These are phyloP conservation scores for Saccharomycopsis fodiens DNA, from an alignment of 805 yeast species.

Conservation along the genomic window DNA sequence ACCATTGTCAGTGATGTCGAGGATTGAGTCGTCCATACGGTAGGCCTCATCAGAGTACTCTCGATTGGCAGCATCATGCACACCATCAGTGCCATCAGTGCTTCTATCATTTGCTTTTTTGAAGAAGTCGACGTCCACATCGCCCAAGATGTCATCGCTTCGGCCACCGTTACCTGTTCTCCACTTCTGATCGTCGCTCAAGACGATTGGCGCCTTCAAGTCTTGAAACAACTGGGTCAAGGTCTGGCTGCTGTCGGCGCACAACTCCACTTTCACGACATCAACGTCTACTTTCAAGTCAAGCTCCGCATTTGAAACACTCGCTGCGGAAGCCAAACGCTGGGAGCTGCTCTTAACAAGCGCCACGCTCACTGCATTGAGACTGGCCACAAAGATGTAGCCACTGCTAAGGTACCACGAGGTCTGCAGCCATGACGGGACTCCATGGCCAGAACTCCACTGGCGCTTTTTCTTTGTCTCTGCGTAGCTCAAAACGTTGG, in stretches of 20 bases:
- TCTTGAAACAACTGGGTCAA: conserved; percentile 61
- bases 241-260: conserved; percentile 83
- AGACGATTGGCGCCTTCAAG: conserved; percentile 58
- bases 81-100: too few relatives aligned
- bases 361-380: conserved; percentile 25
- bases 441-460: conserved; percentile 20
- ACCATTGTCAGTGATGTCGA: too few relatives aligned
- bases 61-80: too few relatives aligned
- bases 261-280: conserved; percentile 42
- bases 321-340: conserved; percentile 17
- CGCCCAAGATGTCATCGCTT: too few relatives aligned
- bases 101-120: too few relatives aligned
- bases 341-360: conserved; percentile 16
- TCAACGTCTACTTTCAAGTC: conserved; percentile 45
- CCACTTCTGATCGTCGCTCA: conserved; percentile 54
- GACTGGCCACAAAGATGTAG: conserved; percentile 42
- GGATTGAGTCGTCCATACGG: too few relatives aligned
- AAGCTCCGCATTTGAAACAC: conserved; percentile 26
- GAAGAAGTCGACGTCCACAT: too few relatives aligned
- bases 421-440: conserved; percentile 34
- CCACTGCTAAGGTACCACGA: conserved; percentile 40
- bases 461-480: conserved; percentile 13
- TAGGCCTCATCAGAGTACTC: too few relatives aligned
- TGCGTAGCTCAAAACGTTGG: conserved; percentile 28
- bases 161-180: conserved; percentile 25